Evolutionary conservation across 2,329 filamentous ascomycete species (phyloP), one percentile per base, ranked within the genome.

Genomic region (Coniochaeta sp.): DNA sequence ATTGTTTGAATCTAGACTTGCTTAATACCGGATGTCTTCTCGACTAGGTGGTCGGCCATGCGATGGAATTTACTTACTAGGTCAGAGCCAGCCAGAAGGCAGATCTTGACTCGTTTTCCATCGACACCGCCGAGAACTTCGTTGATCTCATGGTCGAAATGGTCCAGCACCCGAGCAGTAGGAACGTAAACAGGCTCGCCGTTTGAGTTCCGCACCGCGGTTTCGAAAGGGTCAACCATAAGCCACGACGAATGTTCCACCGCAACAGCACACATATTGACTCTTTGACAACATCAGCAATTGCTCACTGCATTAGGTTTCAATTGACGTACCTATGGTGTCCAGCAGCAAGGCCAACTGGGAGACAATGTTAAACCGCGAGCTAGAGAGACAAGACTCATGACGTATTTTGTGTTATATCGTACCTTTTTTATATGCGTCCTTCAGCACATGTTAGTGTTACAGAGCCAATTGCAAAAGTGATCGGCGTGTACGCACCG

Each of bases 101-200:
- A 97, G 82, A 97, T 90, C 61, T 87, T 86, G 19, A 89, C 88
- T 47, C 79, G 83, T 72, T 85, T 88, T 69, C 82, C 84, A 67
- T 89, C 82, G 32, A 95, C 84, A 7, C 93, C 93, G 42, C 89
- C 87, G 32, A 87, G 79, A 52, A 91, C 83, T 26, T 84, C 82
- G 71, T 97, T 96, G 71, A 97, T 90, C 72, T 97, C 91, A 70
- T 93, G 78, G 65, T 96, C 87, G 68, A 97, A 95, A 74, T 97
- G 93, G 70, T 96, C 91, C 56, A 97, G 80, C 44, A 96, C 93
- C 67, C 89, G 84, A 42, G 93, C 93, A 0, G 93, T 98, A 17
- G 92, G 91, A 63, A 91, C 88, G 71, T 96, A 98, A 65, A 89
- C 82, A 69, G 88, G 84, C 75, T 96, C 62, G 61, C 65, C 66